Evolutionary conservation across 2,329 filamentous ascomycete species (phyloP).

Genomic region (Fusarium setosum): DNA sequence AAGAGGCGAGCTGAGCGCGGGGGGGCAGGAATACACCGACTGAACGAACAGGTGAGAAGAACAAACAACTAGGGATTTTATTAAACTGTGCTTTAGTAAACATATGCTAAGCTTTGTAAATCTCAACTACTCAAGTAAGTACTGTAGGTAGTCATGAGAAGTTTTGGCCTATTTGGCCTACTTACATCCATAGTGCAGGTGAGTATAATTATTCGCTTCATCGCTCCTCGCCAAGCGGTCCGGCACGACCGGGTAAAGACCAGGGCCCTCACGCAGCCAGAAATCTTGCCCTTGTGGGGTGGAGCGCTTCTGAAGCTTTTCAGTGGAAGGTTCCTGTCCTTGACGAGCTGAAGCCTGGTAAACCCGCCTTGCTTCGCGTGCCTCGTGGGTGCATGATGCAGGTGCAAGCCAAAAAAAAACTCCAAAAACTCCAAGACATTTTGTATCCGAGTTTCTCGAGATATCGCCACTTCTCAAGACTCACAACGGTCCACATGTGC

Average conservation of each 20-base stretch:
- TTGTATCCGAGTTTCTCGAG: neutral
- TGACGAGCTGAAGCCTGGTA: neutral
- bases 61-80: no score
- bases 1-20: conserved; percentile 2
- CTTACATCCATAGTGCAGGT: neutral
- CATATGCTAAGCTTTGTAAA: neutral
- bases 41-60: neutral
- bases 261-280: neutral
- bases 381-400: conserved; percentile 1
- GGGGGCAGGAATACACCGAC: neutral
- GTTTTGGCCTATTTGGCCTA: neutral
- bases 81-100: neutral
- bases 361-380: neutral
- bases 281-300: no score
- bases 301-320: neutral
- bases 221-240: neutral
- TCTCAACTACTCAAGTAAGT: no score
- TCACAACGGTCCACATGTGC: neutral
- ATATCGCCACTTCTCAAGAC: neutral
- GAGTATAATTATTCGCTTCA: neutral
- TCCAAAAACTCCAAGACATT: neutral
- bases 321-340: neutral
- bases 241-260: neutral
- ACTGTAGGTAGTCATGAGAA: neutral
- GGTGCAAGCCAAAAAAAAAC: conserved; percentile 1